Base-by-base conservation (phyloP, 23 red algal species). In the Gracilariopsis chorda region DNA sequence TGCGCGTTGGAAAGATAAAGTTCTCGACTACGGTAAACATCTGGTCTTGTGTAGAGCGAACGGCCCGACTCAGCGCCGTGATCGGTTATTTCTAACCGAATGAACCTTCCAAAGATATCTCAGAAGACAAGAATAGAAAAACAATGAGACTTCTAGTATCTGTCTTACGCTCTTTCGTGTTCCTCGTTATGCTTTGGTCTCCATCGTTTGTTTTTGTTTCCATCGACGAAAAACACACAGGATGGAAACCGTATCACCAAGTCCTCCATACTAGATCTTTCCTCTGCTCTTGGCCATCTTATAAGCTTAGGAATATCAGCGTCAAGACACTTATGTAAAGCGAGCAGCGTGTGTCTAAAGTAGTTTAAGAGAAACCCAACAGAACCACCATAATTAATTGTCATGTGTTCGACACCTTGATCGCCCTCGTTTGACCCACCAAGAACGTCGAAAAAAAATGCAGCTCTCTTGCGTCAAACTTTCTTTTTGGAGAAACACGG, bases 201-300 rank as follows among this genome's bases (percentile, higher is more conserved):
- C 78, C 55, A 83, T 61, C 78, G 28, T 7, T 28, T 4, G 33
- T 59, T 64, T 35, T 83, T 64, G 57, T 83, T 83, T 7, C 78
- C 55, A 51, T 83, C 57, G 4, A 83, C 48, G 25, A 83, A 83
- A 20, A 67, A 71, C 20, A 85, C 60, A 37, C 1, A 67, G 12
- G 32, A 46, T 35, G 81, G 57, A 49, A 85, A 85, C 11, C 57
- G 28, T 40, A 85, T 21, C 0, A 85, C 30, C 17, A 85, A 43
- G n/a, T 58, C 57, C 41, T 85, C 81, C 52, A 58, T 13, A 24
- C 52, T 33, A 77, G 17, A 34, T 63, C 25, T 51, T 4, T 2
- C 0, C 34, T 20, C 46, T 77, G 48, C 6, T 45, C n/a, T 24
- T 34, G 68, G 40, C 84, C 68, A 88, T 77, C 1, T 13, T 13